Conservation (phyloP, 495 filamentous ascomycete species). For the Aspergillus taichungensis region DNA sequence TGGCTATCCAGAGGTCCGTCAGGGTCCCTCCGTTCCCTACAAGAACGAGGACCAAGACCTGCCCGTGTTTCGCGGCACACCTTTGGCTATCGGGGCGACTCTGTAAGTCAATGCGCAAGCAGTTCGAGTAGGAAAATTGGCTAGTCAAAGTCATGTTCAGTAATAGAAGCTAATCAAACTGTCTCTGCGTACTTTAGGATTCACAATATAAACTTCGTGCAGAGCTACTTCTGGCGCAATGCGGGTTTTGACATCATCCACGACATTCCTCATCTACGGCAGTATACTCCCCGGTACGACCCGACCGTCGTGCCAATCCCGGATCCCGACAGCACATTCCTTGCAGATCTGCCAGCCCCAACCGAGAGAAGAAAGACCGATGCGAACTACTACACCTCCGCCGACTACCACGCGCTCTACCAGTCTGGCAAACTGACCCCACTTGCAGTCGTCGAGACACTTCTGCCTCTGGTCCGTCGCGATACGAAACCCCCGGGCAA, state of each 20-base stretch:
- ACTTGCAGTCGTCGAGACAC: constrained; percentile 53
- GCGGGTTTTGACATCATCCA: constrained; percentile 61
- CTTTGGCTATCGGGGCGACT: constrained; percentile 41
- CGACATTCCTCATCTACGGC: constrained; percentile 46
- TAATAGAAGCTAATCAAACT: background rate
- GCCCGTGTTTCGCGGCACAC: constrained; percentile 44
- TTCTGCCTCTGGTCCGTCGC: constrained; percentile 61
- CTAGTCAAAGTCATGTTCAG: no score
- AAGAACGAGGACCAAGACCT: constrained; percentile 40
- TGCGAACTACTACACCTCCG: constrained; percentile 53
- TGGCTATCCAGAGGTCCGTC: constrained; percentile 35
- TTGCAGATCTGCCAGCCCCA: constrained; percentile 13
- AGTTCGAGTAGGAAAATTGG: no score
- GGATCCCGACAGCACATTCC: constrained; percentile 22
- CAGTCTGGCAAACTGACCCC: constrained; percentile 61
- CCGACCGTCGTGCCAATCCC: constrained; percentile 72
- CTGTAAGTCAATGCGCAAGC: constrained; percentile 26
- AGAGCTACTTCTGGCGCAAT: constrained; percentile 61
- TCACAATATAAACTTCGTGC: constrained; percentile 43
- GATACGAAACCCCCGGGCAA: constrained; percentile 42
- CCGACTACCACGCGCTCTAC: constrained; percentile 73
- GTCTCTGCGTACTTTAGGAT: constrained; percentile 32
- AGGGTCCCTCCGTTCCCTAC: constrained; percentile 40
- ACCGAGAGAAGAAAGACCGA: constrained; percentile 24
- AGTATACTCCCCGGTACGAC: constrained; percentile 59